Evolutionary conservation across 1,139 yeast genomes (phyloP).

Genomic region (Candida mesenterica): DNA sequence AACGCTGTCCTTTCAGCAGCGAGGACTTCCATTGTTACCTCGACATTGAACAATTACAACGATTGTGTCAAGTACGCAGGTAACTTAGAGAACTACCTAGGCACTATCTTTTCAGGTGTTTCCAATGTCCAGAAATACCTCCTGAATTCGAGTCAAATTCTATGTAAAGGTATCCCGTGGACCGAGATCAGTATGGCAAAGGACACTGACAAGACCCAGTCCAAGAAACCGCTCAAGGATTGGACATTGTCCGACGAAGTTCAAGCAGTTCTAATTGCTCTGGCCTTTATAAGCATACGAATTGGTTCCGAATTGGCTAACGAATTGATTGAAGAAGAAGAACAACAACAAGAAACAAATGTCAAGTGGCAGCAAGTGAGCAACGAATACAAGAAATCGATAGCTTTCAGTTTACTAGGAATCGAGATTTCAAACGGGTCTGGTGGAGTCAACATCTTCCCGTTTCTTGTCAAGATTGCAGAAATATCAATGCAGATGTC

Average conservation of each 20-base stretch:
- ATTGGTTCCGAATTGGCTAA: constrained; percentile 39
- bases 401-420: constrained; percentile 30
- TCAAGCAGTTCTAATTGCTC: constrained; percentile 24
- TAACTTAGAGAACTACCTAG: constrained; percentile 34
- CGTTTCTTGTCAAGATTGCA: constrained; percentile 28
- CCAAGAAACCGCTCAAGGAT: constrained; percentile 3
- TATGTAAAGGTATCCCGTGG: constrained; percentile 6
- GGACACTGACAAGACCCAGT: too few species aligned
- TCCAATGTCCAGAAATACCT: background rate
- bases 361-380: constrained; percentile 41
- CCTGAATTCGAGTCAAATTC: constrained; percentile 1
- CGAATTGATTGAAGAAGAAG: constrained; percentile 31
- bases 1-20: constrained; percentile 5
- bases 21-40: constrained; percentile 9
- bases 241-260: constrained; percentile 38
- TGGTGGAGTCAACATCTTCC: constrained; percentile 16
- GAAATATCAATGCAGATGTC: constrained; percentile 41
- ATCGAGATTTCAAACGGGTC: background rate
- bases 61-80: constrained; percentile 35
- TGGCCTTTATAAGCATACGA: constrained; percentile 29
- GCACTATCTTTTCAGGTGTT: constrained; percentile 14
- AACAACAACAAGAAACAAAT: constrained; percentile 15
- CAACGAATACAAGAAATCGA: constrained; percentile 31
- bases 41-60: constrained; percentile 14
- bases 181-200: constrained; percentile 1